A percentile compares a stretch with the other conserved stretches of the same genome.
These are phyloP conservation scores for Boletus mariae DNA, from an alignment of 1,284 basidiomycete species.

Conservation along the genomic window DNA sequence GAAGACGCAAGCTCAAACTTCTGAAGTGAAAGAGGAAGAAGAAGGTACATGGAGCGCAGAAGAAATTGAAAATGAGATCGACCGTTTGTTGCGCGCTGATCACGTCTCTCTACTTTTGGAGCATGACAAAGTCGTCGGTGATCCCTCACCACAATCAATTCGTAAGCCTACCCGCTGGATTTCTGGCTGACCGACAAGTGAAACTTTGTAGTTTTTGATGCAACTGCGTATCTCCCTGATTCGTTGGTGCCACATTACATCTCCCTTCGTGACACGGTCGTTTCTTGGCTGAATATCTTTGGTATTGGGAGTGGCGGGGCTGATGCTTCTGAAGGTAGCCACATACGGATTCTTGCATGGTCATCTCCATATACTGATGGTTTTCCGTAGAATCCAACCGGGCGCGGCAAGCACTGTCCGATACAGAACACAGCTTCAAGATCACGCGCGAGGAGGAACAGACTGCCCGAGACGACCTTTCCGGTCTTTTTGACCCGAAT, in stretches of 20 bases:
- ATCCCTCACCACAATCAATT: slow-evolving; percentile 45
- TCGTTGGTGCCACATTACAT: slow-evolving; percentile 75
- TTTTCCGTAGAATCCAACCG: slow-evolving; percentile 45
- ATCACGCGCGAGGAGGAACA: slow-evolving; percentile 45
- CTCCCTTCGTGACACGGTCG: slow-evolving; percentile 58
- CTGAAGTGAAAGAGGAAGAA: slow-evolving; percentile 28
- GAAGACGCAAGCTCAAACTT: slow-evolving; percentile 13
- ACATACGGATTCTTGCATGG: neutral
- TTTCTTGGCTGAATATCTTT: slow-evolving; percentile 65
- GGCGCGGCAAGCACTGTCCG: slow-evolving; percentile 62
- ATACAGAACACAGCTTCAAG: slow-evolving; percentile 55
- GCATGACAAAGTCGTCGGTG: slow-evolving; percentile 63
- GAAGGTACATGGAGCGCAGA: slow-evolving; percentile 52
- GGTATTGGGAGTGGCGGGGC: slow-evolving; percentile 50
- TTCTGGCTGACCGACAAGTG: slow-evolving; percentile 8
- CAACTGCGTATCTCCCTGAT: slow-evolving; percentile 87
- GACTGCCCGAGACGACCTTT: slow-evolving; percentile 51
- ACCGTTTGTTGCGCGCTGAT: slow-evolving; percentile 66
- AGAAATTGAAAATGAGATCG: slow-evolving; percentile 59
- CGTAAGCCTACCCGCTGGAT: slow-evolving; percentile 41
- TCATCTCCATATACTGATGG: neutral
- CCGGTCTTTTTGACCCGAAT: slow-evolving; percentile 57
- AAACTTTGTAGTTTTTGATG: slow-evolving; percentile 63
- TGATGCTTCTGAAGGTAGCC: slow-evolving; percentile 45
- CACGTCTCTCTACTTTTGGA: slow-evolving; percentile 71